Evolutionary conservation across 176 grass and related monocot genomes (phyloP), one percentile per base, ranked within the genome.

Genomic region (Metroxylon sagu): DNA sequence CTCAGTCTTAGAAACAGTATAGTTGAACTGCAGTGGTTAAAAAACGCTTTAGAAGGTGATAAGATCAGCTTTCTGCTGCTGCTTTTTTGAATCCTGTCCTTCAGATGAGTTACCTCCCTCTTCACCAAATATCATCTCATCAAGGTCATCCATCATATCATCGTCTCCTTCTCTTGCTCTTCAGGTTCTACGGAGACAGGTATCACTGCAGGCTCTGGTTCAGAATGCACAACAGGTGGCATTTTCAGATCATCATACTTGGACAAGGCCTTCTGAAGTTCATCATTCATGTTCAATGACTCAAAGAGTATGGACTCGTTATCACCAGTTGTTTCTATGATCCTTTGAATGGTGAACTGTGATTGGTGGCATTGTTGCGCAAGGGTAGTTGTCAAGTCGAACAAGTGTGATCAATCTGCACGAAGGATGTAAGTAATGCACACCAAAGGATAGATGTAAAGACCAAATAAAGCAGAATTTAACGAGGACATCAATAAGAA

Each of bases 81-180:
- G n/a, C n/a, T n/a, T n/a, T n/a, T n/a, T n/a, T n/a, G n/a, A n/a
- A n/a, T n/a, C n/a, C n/a, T n/a, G n/a, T n/a, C n/a, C n/a, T n/a
- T n/a, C n/a, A n/a, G n/a, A n/a, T n/a, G n/a, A n/a, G n/a, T n/a
- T n/a, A n/a, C n/a, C n/a, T n/a, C n/a, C n/a, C n/a, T n/a, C n/a
- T n/a, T 28, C 4, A 50, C 86, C 86, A 64, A 95, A 95, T 54
- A 97, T 97, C 92, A 91, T 91, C 78, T 85, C 92, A 3, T 88
- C 87, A 0, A 91, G 79, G 68, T 91, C 84, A 78, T 85, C 82
- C 31, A 97, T 72, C 62, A 88, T 80, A 71, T 88, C 91, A 68
- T 74, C 79, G 30, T 91, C 87, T 54, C 57, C 67, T 16, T 53
- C 19, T 1, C 39, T 55, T 52, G 69, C 50, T 28, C 73, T 54